phyloP scores from a whole-genome alignment of 2,329 filamentous ascomycete genomes.

The Juglanconis oblonga region DNA sequence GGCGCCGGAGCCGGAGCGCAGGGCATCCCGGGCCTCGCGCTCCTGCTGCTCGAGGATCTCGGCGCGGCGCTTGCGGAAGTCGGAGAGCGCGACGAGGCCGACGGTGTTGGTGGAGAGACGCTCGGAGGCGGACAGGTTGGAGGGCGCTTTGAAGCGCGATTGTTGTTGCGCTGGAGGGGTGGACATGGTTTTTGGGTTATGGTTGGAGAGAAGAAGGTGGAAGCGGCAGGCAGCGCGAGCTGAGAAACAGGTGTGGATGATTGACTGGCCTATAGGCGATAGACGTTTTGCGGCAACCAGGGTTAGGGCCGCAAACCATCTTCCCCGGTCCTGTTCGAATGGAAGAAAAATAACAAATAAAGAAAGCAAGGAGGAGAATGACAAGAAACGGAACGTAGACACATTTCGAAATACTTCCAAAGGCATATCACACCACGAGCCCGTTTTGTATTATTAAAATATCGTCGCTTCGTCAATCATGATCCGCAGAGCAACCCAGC shows the following conservation, averaged over 20 bases:
- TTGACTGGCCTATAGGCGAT: background rate
- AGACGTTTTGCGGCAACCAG: background rate
- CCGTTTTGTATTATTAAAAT: too few species aligned
- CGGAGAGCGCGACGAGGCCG: constrained; percentile 84
- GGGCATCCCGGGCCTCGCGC: constrained; percentile 68
- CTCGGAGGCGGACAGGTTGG: constrained; percentile 75
- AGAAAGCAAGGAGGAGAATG: too few species aligned
- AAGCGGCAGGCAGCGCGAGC: background rate
- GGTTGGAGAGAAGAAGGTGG: background rate
- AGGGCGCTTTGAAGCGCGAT: constrained; percentile 66
- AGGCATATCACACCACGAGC: too few species aligned
- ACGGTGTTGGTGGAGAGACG: constrained; percentile 83
- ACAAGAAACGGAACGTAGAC: too few species aligned
- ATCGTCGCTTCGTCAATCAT: background rate
- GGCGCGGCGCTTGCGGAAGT: constrained; percentile 93
- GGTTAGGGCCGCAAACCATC: background rate
- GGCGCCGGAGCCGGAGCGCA: constrained; percentile 43
- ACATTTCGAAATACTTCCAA: too few species aligned
- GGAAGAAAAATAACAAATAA: too few species aligned
- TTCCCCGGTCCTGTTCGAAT: too few species aligned
- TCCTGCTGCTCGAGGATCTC: constrained; percentile 92
- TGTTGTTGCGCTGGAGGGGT: constrained; percentile 22
- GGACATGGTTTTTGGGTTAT: constrained; percentile 33
- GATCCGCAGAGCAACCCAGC: background rate
- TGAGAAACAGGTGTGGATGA: background rate